Percentiles rank a stretch among this genome's conserved stretches.
phyloP scores from a whole-genome alignment of 306 rosid species.

The Spatholobus suberectus region DNA sequence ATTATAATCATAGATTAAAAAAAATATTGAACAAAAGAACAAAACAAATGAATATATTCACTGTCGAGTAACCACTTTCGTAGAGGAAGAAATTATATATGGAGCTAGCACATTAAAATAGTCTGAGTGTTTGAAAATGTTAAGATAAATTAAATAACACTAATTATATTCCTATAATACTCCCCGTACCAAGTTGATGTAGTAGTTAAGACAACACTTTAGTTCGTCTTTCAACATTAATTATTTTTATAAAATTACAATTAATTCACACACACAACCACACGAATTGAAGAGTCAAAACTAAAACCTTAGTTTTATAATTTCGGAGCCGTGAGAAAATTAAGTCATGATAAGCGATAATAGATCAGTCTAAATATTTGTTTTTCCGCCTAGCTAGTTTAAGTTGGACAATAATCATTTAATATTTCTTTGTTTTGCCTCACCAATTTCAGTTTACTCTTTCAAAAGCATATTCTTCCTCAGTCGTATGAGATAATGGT shows the following conservation, averaged over 20 bases:
- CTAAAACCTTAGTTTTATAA: background rate
- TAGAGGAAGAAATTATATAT: background rate
- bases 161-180: background rate
- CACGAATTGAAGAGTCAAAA: background rate
- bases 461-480: background rate
- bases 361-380: background rate
- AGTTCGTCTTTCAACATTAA: background rate
- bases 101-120: background rate
- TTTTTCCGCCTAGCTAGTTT: no score
- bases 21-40: no score
- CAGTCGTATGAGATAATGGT: background rate
- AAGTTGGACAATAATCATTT: background rate
- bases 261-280: background rate
- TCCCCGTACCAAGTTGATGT: background rate
- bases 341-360: slow-evolving; percentile 1
- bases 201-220: background rate
- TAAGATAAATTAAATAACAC: background rate
- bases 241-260: background rate
- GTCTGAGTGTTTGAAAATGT: slow-evolving; percentile 1
- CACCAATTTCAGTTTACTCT: background rate
- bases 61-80: background rate
- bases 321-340: background rate
- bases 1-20: background rate
- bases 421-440: background rate
- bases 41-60: background rate